Conservation (phyloP, 2,329 filamentous ascomycete species). For the Scedosporium aurantiacum region DNA sequence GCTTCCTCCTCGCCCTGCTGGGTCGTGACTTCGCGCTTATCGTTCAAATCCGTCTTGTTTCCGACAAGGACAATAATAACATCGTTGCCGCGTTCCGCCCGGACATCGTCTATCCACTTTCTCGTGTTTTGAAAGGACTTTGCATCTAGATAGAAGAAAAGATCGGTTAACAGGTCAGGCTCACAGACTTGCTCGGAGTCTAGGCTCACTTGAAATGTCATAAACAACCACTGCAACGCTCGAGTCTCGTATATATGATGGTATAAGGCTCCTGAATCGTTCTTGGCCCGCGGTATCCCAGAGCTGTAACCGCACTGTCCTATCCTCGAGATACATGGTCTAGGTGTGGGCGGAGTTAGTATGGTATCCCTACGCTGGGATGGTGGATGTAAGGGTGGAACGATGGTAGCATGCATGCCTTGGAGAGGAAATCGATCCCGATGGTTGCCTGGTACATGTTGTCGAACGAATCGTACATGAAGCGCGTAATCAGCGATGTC, state of each 20-base stretch:
- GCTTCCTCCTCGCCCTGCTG: conserved; percentile 96
- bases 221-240: conserved; percentile 98
- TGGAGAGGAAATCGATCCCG: conserved; percentile 97
- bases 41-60: conserved; percentile 98
- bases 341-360: conserved; percentile 20
- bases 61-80: conserved; percentile 98
- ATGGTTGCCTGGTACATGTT: conserved; percentile 99
- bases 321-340: conserved; percentile 99
- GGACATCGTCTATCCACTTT: conserved; percentile 98
- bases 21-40: conserved; percentile 95
- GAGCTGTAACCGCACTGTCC: conserved; percentile 90
- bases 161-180: conserved; percentile 11
- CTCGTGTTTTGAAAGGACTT: conserved; percentile 98
- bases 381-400: too few relatives aligned
- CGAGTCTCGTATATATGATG: conserved; percentile 96
- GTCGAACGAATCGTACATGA: conserved; percentile 99
- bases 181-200: conserved; percentile 1
- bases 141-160: conserved; percentile 42
- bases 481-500: conserved; percentile 94
- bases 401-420: conserved; percentile 44
- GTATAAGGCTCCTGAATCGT: conserved; percentile 91
- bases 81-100: conserved; percentile 92
- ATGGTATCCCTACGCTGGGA: neutral
- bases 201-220: conserved; percentile 72
- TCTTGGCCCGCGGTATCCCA: conserved; percentile 99